A percentile compares a stretch with the other conserved stretches of the same genome.
Evolutionary conservation across 306 rosid species (phyloP).

Genomic region (Prunus dulcis): DNA sequence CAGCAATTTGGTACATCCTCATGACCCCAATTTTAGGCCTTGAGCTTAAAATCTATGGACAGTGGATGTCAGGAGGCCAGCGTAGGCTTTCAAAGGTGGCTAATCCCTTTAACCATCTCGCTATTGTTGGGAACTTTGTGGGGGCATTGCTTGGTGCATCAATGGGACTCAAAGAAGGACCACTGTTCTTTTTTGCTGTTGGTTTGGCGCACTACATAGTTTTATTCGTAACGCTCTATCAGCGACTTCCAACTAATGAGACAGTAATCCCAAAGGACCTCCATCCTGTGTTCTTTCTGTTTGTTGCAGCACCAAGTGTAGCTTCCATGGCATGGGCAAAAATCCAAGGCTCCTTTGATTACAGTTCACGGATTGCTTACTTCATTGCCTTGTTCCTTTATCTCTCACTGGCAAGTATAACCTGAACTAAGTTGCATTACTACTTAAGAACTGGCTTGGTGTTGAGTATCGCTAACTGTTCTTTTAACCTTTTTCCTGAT

Average conservation of each 20-base stretch:
- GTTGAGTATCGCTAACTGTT: background rate
- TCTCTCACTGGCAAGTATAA: conserved; percentile 66
- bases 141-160: conserved; percentile 85
- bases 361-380: conserved; percentile 65
- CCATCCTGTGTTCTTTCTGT: conserved; percentile 87
- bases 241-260: conserved; percentile 83
- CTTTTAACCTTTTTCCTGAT: conserved; percentile 7
- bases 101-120: conserved; percentile 79
- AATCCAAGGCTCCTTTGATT: conserved; percentile 77
- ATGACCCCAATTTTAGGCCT: conserved; percentile 75
- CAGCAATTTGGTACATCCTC: conserved; percentile 68
- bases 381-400: conserved; percentile 85
- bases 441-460: background rate
- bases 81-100: conserved; percentile 86
- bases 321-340: conserved; percentile 95
- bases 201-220: conserved; percentile 83
- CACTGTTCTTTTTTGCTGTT: conserved; percentile 79
- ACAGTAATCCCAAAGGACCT: conserved; percentile 81
- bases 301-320: conserved; percentile 93
- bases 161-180: conserved; percentile 90
- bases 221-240: conserved; percentile 85
- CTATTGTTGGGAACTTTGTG: conserved; percentile 83
- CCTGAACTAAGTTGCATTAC: background rate
- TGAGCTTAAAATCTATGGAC: conserved; percentile 91
- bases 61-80: conserved; percentile 97